Evolutionary conservation across 306 rosid genomes (phyloP), one percentile per base, ranked within the genome.

Genomic region (Citrullus mucosospermus): DNA sequence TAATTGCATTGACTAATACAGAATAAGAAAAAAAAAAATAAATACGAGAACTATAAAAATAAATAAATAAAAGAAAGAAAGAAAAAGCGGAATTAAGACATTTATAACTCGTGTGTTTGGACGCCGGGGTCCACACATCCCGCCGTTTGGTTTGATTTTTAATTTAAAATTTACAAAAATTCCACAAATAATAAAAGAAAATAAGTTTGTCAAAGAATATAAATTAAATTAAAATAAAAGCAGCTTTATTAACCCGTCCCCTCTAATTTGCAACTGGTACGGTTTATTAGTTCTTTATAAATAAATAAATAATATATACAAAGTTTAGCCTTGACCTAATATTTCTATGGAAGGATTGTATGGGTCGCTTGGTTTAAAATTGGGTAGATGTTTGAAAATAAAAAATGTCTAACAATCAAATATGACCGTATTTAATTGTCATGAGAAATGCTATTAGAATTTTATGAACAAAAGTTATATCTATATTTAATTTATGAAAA

Each of bases 1-100:
- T 71, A 46, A 71, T 71, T 71, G 41, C 36, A 71, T 46, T 46
- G 76, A 46, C 76, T 71, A 46, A 71, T 22, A 71, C 30, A 71
- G 13, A 69, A 69, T 41, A 69, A 48, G 58, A 71, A 46, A 22
- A 46, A 71, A 71, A 71, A 71, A 14, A 46, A 25, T 46, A 71
- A 12, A 12, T 71, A 22, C 58, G n/a, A 12, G 7, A 70, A 28
- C 11, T 4, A 36, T 10, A 39, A 43, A 41, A 67, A 50, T 25
- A 25, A 25, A 25, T 25, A 25, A 25, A 25, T 25, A 25, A 25
- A 25, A 25, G 28, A 25, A 25, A 25, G 28, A 46, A 9, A 46
- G 39, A 41, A 8, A 41, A 41, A 41, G 28, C 16, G 15, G n/a
- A 70, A 70, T 48, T 43, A 12, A 70, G 41, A 28, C 76, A 71